A percentile compares a stretch with the other conserved stretches of the same genome.
phyloP scores from a whole-genome alignment of 768 basidiomycete genomes.

The Collybia nuda region DNA sequence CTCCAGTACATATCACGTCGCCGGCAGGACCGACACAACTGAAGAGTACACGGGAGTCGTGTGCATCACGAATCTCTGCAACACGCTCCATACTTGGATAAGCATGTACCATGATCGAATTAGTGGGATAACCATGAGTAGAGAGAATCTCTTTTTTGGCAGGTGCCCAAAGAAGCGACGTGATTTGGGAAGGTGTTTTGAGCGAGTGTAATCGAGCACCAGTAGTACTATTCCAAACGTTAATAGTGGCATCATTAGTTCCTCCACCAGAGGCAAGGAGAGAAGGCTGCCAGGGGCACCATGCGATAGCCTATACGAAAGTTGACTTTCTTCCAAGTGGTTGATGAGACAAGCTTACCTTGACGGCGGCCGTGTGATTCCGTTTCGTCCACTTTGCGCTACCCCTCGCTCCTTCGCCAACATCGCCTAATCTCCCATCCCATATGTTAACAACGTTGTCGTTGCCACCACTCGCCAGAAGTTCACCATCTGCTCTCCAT shows the following conservation, averaged over 20 bases:
- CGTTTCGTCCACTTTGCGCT: constrained; percentile 88
- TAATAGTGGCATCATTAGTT: constrained; percentile 88
- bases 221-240: constrained; percentile 90
- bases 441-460: constrained; percentile 98
- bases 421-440: constrained; percentile 79
- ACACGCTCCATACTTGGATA: constrained; percentile 87
- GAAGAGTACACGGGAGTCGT: constrained; percentile 88
- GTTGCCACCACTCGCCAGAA: constrained; percentile 93
- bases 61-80: constrained; percentile 85
- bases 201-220: constrained; percentile 88
- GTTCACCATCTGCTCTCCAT: constrained; percentile 86
- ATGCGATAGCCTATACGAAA: constrained; percentile 77
- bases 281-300: constrained; percentile 96
- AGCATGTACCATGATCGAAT: constrained; percentile 75
- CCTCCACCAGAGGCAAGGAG: constrained; percentile 94
- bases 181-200: constrained; percentile 88
- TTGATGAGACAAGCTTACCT: constrained; percentile 36
- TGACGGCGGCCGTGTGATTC: constrained; percentile 88
- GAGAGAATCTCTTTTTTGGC: constrained; percentile 88
- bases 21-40: constrained; percentile 86
- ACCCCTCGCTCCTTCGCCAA: constrained; percentile 48
- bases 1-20: constrained; percentile 88
- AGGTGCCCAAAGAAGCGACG: constrained; percentile 84
- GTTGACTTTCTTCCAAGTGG: neutral
- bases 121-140: constrained; percentile 94